Evolutionary conservation across 2,329 filamentous ascomycete species (phyloP).

Genomic region (Scedosporium minutisporum): DNA sequence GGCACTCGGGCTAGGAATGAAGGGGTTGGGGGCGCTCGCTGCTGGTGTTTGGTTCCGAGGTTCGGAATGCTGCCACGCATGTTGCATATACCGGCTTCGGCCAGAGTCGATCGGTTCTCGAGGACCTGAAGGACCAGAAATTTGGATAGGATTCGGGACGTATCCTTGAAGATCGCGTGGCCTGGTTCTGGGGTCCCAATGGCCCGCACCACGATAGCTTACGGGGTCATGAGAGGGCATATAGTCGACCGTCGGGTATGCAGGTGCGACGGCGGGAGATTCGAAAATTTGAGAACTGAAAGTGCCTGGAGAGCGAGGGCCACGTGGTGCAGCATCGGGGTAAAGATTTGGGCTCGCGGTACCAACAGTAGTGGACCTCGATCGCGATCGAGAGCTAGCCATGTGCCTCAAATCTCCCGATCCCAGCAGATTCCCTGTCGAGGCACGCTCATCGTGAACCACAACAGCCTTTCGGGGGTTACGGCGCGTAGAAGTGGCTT

Average conservation of each 20-base stretch:
- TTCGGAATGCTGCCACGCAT: slow-evolving; percentile 1
- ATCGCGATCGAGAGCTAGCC: not conserved
- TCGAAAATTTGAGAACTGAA: slow-evolving; percentile 15
- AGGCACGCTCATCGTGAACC: not conserved
- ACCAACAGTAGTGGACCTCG: not conserved
- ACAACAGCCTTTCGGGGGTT: not conserved
- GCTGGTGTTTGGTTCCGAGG: not conserved
- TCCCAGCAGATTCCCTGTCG: not conserved
- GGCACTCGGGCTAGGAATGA: not conserved
- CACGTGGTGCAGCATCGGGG: not conserved
- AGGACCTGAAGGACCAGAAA: slow-evolving; percentile 12
- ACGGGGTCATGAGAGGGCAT: slow-evolving; percentile 16
- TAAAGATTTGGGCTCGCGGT: not conserved
- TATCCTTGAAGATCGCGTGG: slow-evolving; percentile 11
- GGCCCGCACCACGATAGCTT: slow-evolving; percentile 7
- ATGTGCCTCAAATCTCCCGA: not conserved
- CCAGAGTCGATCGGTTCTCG: slow-evolving; percentile 13
- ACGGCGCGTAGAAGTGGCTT: not conserved
- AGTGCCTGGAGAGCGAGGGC: slow-evolving; percentile 19
- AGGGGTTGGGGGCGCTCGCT: not conserved
- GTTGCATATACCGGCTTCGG: slow-evolving; percentile 2
- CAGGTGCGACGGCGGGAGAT: slow-evolving; percentile 10
- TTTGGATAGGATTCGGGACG: slow-evolving; percentile 12
- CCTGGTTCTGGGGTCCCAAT: slow-evolving; percentile 12
- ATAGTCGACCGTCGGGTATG: slow-evolving; percentile 18